A percentile compares a stretch with the other conserved stretches of the same genome.
Evolutionary conservation across 352 stramenopile species (phyloP).

Genomic region (Phytophthora kernoviae): DNA sequence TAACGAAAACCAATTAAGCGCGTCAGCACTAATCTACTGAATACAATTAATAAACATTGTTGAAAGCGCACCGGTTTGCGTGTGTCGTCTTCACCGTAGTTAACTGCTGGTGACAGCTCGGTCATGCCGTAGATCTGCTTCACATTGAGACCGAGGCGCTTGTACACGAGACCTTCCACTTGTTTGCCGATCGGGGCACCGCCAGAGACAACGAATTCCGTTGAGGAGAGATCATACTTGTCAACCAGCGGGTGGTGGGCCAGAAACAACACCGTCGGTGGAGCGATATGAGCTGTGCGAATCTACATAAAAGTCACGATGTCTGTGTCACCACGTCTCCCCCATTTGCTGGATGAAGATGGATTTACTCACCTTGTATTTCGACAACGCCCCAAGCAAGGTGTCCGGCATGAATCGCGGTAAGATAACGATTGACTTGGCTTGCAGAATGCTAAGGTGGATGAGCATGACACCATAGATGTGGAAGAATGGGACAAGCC

Average conservation of each 20-base stretch:
- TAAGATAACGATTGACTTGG: conserved; percentile 81
- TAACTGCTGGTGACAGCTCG: conserved; percentile 36
- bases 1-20: not conserved
- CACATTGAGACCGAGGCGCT: conserved; percentile 55
- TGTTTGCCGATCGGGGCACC: conserved; percentile 85
- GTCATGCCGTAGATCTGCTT: conserved; percentile 61
- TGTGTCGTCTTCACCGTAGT: conserved; percentile 22
- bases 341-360: too few relatives aligned
- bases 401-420: conserved; percentile 86
- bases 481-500: conserved; percentile 93
- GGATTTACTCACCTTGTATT: conserved; percentile 32
- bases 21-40: not conserved
- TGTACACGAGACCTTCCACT: conserved; percentile 55
- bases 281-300: conserved; percentile 68
- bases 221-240: conserved; percentile 81
- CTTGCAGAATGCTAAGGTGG: conserved; percentile 79
- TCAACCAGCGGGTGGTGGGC: conserved; percentile 64
- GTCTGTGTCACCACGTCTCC: too few relatives aligned
- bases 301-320: conserved; percentile 17
- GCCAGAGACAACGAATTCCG: conserved; percentile 71
- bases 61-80: conserved; percentile 14
- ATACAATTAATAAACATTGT: not conserved
- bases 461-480: conserved; percentile 91
- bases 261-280: conserved; percentile 32
- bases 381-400: conserved; percentile 78